Base-by-base conservation (phyloP, 441 rosid genomes). In the Corymbia calophylla region DNA sequence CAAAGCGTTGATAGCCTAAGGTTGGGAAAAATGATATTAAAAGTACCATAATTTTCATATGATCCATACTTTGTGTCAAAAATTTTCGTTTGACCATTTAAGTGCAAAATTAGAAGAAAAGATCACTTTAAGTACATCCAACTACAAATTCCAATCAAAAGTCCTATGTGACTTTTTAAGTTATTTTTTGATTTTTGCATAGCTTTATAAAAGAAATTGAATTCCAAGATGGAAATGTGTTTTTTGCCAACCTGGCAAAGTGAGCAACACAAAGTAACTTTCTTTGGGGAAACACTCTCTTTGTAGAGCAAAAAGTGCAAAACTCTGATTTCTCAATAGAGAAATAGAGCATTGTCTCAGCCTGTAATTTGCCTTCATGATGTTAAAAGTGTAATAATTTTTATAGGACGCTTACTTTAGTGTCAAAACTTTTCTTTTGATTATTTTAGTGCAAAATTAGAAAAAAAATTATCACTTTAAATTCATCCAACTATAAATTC, bases 41-140 rank as follows among this genome's bases (percentile, higher is more conserved):
- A 66, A 16, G 1, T 66, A 1, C 2, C 6, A 1, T 66, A 16
- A 66, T 31, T 31, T 66, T 0, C 3, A 0, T 31, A 31, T 0
- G 0, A 0, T 2, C 0, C 6, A 31, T 17, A 66, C 3, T 66
- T 16, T 66, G 0, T 16, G 0, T 8, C 6, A 31, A 66, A 66
- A 2, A 0, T 15, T 66, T 66, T 31, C 1, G 1, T 0, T 11
- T 0, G 1, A 0, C 0, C 0, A 16, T 16, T 16, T 66, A 66
- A 66, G 17, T 31, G 44, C 11, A 17, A 16, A 31, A 17, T 31
- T 8, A 7, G 5, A 4, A 66, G 31, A 66, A n/a, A 7, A 2
- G 12, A 16, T 64, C 1, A 16, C 31, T 2, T 35, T 35, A 70
- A 70, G 48, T 70, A 27, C 29, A 15, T 35, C 48, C 13, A 4